A percentile compares a stretch with the other conserved stretches of the same genome.
Conservation (phyloP, 1,284 basidiomycete genomes). For the Hortiboletus rubellus region DNA sequence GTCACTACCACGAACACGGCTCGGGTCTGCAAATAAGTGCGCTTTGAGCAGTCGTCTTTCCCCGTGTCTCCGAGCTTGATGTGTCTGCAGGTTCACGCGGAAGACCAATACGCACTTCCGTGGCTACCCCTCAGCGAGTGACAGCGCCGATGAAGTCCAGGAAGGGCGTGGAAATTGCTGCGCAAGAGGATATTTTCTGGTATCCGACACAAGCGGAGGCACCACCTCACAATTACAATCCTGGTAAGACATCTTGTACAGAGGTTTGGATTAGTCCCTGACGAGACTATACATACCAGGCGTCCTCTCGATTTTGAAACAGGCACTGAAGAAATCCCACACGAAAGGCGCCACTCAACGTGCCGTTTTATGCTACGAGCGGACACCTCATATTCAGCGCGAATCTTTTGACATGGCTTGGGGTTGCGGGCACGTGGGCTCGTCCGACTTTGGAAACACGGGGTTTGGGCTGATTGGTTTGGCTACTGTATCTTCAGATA, state of each 20-base stretch:
- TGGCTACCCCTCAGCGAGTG: background rate
- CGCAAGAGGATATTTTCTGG: conserved; percentile 61
- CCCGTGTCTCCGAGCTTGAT: background rate
- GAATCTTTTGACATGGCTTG: conserved; percentile 62
- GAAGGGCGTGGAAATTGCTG: conserved; percentile 13
- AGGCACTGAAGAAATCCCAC: conserved; percentile 54
- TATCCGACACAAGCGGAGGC: conserved; percentile 42
- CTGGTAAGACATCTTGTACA: conserved; percentile 49
- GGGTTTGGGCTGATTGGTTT: conserved; percentile 1
- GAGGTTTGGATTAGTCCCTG: conserved; percentile 4
- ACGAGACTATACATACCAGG: conserved; percentile 42
- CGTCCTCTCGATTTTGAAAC: conserved; percentile 63
- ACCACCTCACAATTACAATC: conserved; percentile 71
- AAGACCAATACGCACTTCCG: conserved; percentile 3
- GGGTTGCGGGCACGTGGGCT: conserved; percentile 67
- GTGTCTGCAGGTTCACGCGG: conserved; percentile 11
- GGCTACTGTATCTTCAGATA: conserved; percentile 51
- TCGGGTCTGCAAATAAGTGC: background rate
- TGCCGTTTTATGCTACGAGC: conserved; percentile 66
- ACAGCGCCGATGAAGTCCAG: background rate
- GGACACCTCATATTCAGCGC: conserved; percentile 58
- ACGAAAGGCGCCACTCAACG: conserved; percentile 51
- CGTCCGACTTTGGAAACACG: background rate
- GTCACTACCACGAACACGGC: conserved; percentile 52
- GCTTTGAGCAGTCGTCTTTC: background rate